phyloP scores from a whole-genome alignment of 495 filamentous ascomycete species.

The Thermothielavioides terrestris region DNA sequence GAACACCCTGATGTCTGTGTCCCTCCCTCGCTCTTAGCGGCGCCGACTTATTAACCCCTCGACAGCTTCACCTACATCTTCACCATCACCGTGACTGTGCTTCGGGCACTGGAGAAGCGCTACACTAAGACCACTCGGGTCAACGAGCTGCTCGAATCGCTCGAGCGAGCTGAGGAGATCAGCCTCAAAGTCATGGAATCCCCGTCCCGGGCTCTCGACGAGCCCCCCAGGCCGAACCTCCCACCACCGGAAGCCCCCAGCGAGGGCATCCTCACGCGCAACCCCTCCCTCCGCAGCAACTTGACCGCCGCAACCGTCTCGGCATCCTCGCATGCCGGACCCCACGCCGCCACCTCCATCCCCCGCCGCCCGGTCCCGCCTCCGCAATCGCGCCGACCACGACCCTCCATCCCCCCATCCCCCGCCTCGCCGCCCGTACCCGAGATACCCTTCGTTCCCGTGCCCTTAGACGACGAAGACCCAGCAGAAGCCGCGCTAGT shows the following conservation, averaged over 20 bases:
- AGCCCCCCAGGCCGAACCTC: neutral
- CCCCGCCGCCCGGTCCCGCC: constrained; percentile 7
- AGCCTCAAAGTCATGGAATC: constrained; percentile 16
- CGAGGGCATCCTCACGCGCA: constrained; percentile 29
- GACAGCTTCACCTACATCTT: constrained; percentile 32
- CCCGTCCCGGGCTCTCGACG: constrained; percentile 1
- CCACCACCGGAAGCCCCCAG: constrained; percentile 16
- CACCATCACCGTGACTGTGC: constrained; percentile 22
- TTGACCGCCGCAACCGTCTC: constrained; percentile 13
- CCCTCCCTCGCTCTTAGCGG: neutral
- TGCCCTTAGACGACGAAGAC: constrained; percentile 21
- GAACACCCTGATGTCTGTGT: constrained; percentile 26
- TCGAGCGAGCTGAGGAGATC: constrained; percentile 21
- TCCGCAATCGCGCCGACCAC: constrained; percentile 3
- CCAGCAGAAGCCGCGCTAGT: constrained; percentile 18
- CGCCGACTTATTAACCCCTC: constrained; percentile 1
- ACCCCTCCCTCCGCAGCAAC: constrained; percentile 25
- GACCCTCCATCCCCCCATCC: neutral
- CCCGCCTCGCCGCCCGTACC: neutral
- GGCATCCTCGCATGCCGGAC: neutral
- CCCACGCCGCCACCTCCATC: neutral
- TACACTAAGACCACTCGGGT: constrained; percentile 19
- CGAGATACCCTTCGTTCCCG: constrained; percentile 1
- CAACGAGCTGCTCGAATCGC: constrained; percentile 17
- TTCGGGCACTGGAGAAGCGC: constrained; percentile 26